phyloP scores from a whole-genome alignment of 2,329 filamentous ascomycete genomes.

The Tolypocladium ovalisporum region DNA sequence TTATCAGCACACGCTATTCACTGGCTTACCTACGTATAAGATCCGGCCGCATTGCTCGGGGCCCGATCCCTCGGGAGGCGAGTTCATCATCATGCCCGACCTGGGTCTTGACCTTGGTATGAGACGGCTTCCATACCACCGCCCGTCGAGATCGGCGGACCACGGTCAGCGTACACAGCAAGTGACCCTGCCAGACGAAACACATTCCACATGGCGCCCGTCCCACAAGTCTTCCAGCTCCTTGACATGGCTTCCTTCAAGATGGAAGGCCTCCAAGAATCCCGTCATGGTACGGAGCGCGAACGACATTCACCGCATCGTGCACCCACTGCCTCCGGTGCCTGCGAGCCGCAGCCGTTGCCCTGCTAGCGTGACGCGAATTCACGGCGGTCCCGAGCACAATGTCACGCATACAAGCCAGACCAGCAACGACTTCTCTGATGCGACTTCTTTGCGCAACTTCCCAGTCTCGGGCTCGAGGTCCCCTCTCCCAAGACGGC shows the following conservation, averaged over 20 bases:
- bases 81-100: background rate
- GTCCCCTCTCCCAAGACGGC: background rate
- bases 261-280: background rate
- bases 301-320: constrained; percentile 27
- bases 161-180: background rate
- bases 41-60: background rate
- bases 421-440: background rate
- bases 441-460: background rate
- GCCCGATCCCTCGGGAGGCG: background rate
- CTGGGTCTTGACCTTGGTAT: background rate
- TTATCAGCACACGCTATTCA: too few species aligned
- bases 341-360: constrained; percentile 13
- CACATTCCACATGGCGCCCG: background rate
- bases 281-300: constrained; percentile 20
- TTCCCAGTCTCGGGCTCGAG: background rate
- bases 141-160: constrained; percentile 1
- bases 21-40: background rate
- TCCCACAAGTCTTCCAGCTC: background rate
- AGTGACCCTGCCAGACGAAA: background rate
- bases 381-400: too few species aligned
- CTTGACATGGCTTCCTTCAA: constrained; percentile 1
- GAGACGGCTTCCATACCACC: background rate
- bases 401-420: background rate
- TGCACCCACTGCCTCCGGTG: constrained; percentile 24
- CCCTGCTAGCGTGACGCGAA: background rate